Conservation (phyloP, 139 green algal genomes). For the Yamagishiella unicocca region DNA sequence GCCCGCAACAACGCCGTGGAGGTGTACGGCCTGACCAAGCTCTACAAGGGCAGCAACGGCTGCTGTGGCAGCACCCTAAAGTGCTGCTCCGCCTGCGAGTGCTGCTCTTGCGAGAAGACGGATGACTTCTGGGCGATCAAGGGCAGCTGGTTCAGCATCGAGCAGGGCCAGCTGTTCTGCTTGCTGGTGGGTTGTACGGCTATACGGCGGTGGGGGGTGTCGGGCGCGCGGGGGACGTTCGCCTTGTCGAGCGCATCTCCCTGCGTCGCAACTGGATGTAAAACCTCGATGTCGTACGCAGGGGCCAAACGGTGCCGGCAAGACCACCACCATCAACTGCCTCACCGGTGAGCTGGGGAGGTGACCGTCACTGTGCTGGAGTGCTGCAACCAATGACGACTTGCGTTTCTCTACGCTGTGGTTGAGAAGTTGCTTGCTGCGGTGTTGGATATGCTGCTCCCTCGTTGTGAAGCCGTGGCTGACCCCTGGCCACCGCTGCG, state of each 20-base stretch:
- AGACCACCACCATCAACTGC: constrained; percentile 95
- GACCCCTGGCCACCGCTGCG: not conserved
- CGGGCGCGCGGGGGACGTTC: too few species aligned
- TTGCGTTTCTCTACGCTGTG: too few species aligned
- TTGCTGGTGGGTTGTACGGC: constrained; percentile 67
- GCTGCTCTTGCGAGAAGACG: constrained; percentile 39
- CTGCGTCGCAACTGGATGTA: too few species aligned
- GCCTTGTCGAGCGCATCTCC: too few species aligned
- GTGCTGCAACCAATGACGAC: not conserved
- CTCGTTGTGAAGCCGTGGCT: too few species aligned
- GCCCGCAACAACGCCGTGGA: constrained; percentile 74
- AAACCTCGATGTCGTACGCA: too few species aligned
- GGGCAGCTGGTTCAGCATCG: constrained; percentile 87
- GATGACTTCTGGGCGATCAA: constrained; percentile 85
- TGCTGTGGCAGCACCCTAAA: constrained; percentile 51
- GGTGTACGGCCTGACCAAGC: constrained; percentile 85
- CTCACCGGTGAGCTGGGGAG: constrained; percentile 70
- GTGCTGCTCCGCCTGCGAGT: constrained; percentile 48
- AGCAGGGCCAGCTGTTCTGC: constrained; percentile 85
- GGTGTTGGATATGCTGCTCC: too few species aligned
- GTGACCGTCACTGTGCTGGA: not conserved
- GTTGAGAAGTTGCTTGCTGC: too few species aligned
- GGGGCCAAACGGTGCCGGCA: constrained; percentile 80
- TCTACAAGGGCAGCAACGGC: constrained; percentile 45
- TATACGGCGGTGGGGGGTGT: too few species aligned